Conservation (phyloP, 495 filamentous ascomycete species). For the Penicillium cosmopolitanum region DNA sequence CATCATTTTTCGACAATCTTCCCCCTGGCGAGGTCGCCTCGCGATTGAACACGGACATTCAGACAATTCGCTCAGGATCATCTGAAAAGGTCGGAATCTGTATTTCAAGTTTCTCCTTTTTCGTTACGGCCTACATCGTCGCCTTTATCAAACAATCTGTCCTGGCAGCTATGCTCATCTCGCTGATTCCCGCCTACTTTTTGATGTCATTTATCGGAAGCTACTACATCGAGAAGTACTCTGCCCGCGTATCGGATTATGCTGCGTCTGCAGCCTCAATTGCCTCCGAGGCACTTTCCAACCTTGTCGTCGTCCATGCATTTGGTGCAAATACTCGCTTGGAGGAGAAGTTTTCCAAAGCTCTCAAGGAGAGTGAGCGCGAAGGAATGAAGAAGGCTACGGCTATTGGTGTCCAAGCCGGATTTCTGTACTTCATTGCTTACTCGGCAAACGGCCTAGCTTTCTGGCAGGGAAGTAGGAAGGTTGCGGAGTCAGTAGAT, state of each 20-base stretch:
- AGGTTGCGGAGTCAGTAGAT: slow-evolving; percentile 53
- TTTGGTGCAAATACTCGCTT: slow-evolving; percentile 50
- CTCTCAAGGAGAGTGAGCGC: slow-evolving; percentile 46
- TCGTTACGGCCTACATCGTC: slow-evolving; percentile 65
- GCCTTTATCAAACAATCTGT: slow-evolving; percentile 61
- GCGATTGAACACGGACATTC: slow-evolving; percentile 62
- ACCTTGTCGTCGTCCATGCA: slow-evolving; percentile 53
- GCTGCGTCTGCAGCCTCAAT: slow-evolving; percentile 53
- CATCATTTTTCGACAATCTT: slow-evolving; percentile 61
- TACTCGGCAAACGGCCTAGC: slow-evolving; percentile 67
- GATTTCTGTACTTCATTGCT: slow-evolving; percentile 68
- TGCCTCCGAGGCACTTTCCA: slow-evolving; percentile 51
- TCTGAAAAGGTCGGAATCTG: slow-evolving; percentile 70
- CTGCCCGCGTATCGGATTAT: slow-evolving; percentile 53
- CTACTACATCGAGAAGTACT: slow-evolving; percentile 62
- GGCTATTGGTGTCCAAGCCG: slow-evolving; percentile 63
- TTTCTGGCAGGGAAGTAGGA: slow-evolving; percentile 65
- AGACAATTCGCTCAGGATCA: slow-evolving; percentile 63
- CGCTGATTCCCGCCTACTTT: slow-evolving; percentile 66
- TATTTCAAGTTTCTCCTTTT: slow-evolving; percentile 60
- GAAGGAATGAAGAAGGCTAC: slow-evolving; percentile 60
- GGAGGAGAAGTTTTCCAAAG: slow-evolving; percentile 56
- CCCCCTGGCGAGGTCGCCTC: slow-evolving; percentile 64
- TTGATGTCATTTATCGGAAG: slow-evolving; percentile 66
- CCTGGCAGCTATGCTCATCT: slow-evolving; percentile 50